A percentile compares a stretch with the other conserved stretches of the same genome.
Evolutionary conservation across 441 rosid genomes (phyloP).

Genomic region (Erodium texanum): DNA sequence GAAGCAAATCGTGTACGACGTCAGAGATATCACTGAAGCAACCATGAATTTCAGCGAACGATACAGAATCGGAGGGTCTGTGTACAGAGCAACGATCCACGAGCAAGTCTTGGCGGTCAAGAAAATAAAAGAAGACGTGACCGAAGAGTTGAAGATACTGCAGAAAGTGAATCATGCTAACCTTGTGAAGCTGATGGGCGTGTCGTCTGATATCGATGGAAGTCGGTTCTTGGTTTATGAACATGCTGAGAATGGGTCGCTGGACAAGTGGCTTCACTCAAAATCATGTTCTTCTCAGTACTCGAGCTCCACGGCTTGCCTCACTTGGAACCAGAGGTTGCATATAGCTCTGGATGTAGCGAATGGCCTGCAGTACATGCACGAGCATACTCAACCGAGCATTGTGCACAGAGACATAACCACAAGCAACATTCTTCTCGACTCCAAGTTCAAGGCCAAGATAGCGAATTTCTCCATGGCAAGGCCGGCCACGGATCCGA

Average conservation of each 20-base stretch:
- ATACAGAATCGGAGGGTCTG: constrained; percentile 39
- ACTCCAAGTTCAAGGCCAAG: constrained; percentile 46
- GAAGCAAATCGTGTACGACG: constrained; percentile 35
- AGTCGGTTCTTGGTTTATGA: constrained; percentile 48
- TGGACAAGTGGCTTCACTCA: constrained; percentile 40
- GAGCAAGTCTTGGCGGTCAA: constrained; percentile 42
- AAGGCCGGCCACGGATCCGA: constrained; percentile 24
- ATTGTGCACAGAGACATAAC: constrained; percentile 44
- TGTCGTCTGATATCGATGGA: constrained; percentile 31
- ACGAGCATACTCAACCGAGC: constrained; percentile 53
- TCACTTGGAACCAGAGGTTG: constrained; percentile 48
- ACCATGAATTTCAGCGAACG: constrained; percentile 35
- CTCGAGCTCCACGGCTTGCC: constrained; percentile 23
- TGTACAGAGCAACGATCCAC: constrained; percentile 37
- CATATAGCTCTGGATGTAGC: constrained; percentile 47
- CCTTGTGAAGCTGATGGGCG: constrained; percentile 48
- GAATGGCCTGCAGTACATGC: constrained; percentile 51
- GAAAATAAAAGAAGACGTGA: constrained; percentile 31
- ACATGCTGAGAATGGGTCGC: constrained; percentile 52
- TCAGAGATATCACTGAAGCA: constrained; percentile 34
- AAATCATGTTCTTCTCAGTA: constrained; percentile 18
- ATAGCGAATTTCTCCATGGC: constrained; percentile 51
- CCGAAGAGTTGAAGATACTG: constrained; percentile 41
- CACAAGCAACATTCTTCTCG: constrained; percentile 43
- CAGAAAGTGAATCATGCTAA: constrained; percentile 53